Percentiles rank a stretch among this genome's conserved stretches.
These are phyloP conservation scores for Bruguiera gymnorhiza DNA, from an alignment of 345 rosid species.

Conservation along the genomic window DNA sequence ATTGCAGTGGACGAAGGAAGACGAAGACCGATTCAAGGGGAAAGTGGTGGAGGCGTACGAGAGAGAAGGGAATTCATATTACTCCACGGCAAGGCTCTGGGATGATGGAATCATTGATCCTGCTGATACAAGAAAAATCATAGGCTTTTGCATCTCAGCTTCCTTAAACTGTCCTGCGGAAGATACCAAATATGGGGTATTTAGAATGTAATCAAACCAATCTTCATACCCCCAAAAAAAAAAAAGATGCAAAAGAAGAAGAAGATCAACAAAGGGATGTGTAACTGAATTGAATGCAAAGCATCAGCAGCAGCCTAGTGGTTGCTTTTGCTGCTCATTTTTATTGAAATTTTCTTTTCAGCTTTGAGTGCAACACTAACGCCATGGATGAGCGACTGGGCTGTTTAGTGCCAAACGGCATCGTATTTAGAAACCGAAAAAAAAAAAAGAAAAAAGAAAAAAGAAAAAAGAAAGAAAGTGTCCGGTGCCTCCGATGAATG, in stretches of 20 bases:
- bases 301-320: not conserved
- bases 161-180: slow-evolving; percentile 50
- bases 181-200: slow-evolving; percentile 78
- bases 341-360: too few relatives aligned
- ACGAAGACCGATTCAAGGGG: slow-evolving; percentile 64
- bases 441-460: too few relatives aligned
- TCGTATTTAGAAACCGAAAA: too few relatives aligned
- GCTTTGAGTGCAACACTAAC: too few relatives aligned
- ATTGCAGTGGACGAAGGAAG: slow-evolving; percentile 72
- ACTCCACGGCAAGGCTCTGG: slow-evolving; percentile 93
- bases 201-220: slow-evolving; percentile 61
- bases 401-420: too few relatives aligned
- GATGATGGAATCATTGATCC: slow-evolving; percentile 95
- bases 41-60: slow-evolving; percentile 77
- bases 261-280: too few relatives aligned
- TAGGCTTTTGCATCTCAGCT: slow-evolving; percentile 72
- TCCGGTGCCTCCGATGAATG: slow-evolving; percentile 61
- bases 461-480: too few relatives aligned
- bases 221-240: too few relatives aligned
- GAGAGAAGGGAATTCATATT: slow-evolving; percentile 75
- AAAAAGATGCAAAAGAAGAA: too few relatives aligned
- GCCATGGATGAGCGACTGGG: too few relatives aligned
- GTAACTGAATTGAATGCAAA: too few relatives aligned
- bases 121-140: slow-evolving; percentile 70
- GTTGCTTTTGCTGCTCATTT: too few relatives aligned